phyloP scores from a whole-genome alignment of 176 grass and related monocot species.

The Ensete glaucum region DNA sequence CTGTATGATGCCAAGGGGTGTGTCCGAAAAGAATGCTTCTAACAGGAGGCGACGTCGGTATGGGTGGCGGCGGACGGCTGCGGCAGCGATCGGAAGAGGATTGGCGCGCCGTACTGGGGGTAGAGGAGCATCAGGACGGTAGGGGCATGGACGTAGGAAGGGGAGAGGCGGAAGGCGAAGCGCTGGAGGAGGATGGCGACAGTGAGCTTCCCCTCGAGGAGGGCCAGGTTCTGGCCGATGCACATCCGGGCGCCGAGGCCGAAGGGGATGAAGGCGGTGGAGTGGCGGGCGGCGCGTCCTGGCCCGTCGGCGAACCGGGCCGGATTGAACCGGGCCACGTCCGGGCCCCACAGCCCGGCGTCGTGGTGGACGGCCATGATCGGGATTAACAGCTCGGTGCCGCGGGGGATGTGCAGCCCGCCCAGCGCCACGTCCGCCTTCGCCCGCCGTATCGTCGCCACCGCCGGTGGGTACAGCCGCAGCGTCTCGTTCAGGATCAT shows the following conservation, averaged over 20 bases:
- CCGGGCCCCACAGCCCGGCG: slow-evolving; percentile 57
- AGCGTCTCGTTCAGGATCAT: slow-evolving; percentile 96
- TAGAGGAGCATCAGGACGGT: slow-evolving; percentile 97
- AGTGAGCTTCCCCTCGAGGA: slow-evolving; percentile 82
- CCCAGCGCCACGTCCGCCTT: slow-evolving; percentile 82
- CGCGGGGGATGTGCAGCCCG: slow-evolving; percentile 48
- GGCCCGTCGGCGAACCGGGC: slow-evolving; percentile 52
- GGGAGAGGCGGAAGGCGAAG: slow-evolving; percentile 71
- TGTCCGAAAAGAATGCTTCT: background rate
- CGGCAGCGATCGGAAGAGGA: slow-evolving; percentile 47
- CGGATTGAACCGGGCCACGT: slow-evolving; percentile 85
- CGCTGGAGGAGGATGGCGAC: slow-evolving; percentile 79
- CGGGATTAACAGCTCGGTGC: slow-evolving; percentile 82
- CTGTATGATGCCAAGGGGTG: background rate
- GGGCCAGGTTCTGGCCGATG: slow-evolving; percentile 94
- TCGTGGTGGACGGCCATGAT: slow-evolving; percentile 99
- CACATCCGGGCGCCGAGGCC: slow-evolving; percentile 94
- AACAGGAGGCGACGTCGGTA: background rate
- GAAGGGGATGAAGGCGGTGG: slow-evolving; percentile 90
- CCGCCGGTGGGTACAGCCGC: slow-evolving; percentile 90
- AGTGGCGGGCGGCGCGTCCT: slow-evolving; percentile 55
- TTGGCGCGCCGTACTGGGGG: slow-evolving; percentile 87
- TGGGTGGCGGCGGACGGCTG: slow-evolving; percentile 1
- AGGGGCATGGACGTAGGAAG: slow-evolving; percentile 82
- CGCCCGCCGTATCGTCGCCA: slow-evolving; percentile 82